Evolutionary conservation across 495 filamentous ascomycete genomes (phyloP).

Genomic region (Xylaria venustula): DNA sequence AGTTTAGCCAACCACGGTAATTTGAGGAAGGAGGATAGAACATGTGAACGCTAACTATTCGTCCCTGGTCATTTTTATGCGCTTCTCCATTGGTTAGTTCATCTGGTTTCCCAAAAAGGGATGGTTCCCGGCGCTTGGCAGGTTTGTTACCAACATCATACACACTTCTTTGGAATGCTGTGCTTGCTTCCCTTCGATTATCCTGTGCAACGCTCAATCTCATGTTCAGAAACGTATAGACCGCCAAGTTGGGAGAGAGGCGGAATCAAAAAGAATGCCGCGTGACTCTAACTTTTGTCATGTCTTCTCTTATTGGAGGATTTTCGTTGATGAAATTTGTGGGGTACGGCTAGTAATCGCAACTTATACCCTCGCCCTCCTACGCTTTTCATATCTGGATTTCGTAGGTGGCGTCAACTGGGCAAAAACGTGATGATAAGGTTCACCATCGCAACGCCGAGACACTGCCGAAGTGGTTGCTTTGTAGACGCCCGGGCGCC

Average conservation of each 20-base stretch:
- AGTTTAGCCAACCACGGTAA: not conserved
- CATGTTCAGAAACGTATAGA: not conserved
- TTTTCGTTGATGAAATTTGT: not conserved
- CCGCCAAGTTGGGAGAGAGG: not conserved
- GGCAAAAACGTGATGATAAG: not conserved
- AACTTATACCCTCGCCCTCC: too few relatives aligned
- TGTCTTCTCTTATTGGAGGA: not conserved
- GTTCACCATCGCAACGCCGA: not conserved
- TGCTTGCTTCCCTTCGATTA: too few relatives aligned
- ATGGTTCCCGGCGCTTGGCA: not conserved
- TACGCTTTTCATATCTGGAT: too few relatives aligned
- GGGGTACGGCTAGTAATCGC: not conserved
- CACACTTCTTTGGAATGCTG: not conserved
- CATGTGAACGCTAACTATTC: constrained; percentile 20
- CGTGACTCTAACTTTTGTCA: too few relatives aligned
- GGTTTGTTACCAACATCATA: not conserved
- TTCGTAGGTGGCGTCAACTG: not conserved
- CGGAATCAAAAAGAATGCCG: too few relatives aligned
- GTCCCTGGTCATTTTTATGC: constrained; percentile 22
- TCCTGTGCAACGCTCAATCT: not conserved
- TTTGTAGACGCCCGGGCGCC: not conserved
- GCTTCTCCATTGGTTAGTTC: constrained; percentile 7
- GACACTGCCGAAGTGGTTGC: constrained; percentile 10
- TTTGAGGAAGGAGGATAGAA: constrained; percentile 9
- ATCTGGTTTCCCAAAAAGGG: not conserved